phyloP scores from a whole-genome alignment of 371 early-diverging fungal genomes.

The Mortierella sp. region DNA sequence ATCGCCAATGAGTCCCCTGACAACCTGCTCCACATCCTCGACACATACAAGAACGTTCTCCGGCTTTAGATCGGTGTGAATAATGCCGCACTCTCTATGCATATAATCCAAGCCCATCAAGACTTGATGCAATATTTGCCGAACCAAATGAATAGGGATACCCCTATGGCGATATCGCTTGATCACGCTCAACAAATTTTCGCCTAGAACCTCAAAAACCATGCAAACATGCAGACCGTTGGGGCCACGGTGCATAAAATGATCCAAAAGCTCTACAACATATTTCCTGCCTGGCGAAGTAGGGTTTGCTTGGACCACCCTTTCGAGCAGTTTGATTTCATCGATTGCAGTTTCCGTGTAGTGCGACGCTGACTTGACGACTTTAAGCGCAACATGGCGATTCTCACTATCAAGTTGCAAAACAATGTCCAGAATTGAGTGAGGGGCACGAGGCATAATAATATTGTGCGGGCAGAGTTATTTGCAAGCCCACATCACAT shows the following conservation, averaged over 20 bases:
- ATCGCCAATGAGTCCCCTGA: constrained; percentile 56
- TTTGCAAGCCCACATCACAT: constrained; percentile 40
- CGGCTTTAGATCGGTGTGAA: constrained; percentile 99
- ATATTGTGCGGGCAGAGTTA: neutral
- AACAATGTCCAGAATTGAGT: neutral
- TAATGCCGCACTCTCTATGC: constrained; percentile 96
- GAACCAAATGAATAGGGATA: constrained; percentile 87
- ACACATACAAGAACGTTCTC: constrained; percentile 95
- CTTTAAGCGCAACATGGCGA: constrained; percentile 94
- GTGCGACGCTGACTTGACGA: constrained; percentile 95
- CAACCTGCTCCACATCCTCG: constrained; percentile 82
- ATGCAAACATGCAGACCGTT: constrained; percentile 96
- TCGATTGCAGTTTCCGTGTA: constrained; percentile 97
- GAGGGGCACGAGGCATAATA: neutral
- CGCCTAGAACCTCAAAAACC: constrained; percentile 98
- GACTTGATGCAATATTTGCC: constrained; percentile 89
- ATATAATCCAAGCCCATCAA: constrained; percentile 93
- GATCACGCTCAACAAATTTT: constrained; percentile 92
- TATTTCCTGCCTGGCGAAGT: constrained; percentile 68
- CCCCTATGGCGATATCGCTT: constrained; percentile 83
- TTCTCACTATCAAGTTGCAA: constrained; percentile 58
- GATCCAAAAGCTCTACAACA: constrained; percentile 90
- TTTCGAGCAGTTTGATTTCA: constrained; percentile 92
- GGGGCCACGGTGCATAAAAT: constrained; percentile 90
- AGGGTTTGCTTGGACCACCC: constrained; percentile 79